Evolutionary conservation across 2,329 filamentous ascomycete species (phyloP), one percentile per base, ranked within the genome.

Genomic region (Fusarium verticillioides): DNA sequence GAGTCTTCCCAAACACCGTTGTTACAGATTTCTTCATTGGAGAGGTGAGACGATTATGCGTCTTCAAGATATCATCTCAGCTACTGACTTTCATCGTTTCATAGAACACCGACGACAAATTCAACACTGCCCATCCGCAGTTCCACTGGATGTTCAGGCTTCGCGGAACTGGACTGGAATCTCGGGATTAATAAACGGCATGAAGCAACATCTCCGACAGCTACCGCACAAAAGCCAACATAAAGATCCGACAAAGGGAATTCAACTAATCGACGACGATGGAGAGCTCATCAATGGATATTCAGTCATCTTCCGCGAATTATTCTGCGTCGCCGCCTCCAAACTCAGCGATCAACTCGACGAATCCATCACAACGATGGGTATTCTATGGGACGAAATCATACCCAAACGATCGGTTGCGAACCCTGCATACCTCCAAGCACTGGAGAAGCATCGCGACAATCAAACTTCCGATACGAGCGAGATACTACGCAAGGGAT

Each of bases 131-230:
- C 1, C 94, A 97, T 78, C 89, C 93, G 0, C 90, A 95, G 4
- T 97, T 96, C 81, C 90, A 94, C 49, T 97, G 95, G 95, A 92
- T 96, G 77, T 97, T 78, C 89, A 93, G 62, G 93, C 94, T 4
- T 94, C 93, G 7, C 87, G 91, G 60, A 92, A 95, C 78, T 97
- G 95, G 95, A 79, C 83, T 8, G 87, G 89, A 37, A 87, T 97
- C 21, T 86, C 86, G 47, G 88, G 90, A 40, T 84, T 96, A 5
- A 86, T 97, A 26, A 88, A 89, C 8, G 88, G 88, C 43, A 97
- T 97, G 92, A 87, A 87, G 58, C 86, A 85, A 42, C 93, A 96
- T 74, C 82, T 97, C 16, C 82, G 86, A 73, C 74, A 85, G 78
- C 77, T 89, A 69, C 81, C 85, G 7, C 76, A 77, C 40, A 60